A percentile compares a stretch with the other conserved stretches of the same genome.
These are phyloP conservation scores for Macrocybe sp. DNA, from an alignment of 1,284 basidiomycete species.

Conservation along the genomic window DNA sequence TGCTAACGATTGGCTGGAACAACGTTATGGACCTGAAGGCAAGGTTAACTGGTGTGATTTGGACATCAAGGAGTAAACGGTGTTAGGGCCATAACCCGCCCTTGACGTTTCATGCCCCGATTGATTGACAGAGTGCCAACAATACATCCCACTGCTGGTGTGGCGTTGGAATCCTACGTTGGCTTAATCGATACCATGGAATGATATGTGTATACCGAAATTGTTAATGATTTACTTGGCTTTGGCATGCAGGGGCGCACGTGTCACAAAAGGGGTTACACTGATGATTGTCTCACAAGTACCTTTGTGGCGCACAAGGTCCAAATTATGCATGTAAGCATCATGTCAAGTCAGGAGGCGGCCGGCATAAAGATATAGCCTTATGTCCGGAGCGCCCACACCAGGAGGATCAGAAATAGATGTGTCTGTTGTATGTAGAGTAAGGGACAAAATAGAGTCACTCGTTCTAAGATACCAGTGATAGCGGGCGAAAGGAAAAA, in stretches of 20 bases:
- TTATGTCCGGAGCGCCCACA: neutral
- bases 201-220: no score
- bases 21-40: conserved; percentile 67
- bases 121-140: conserved; percentile 5
- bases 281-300: conserved; percentile 1
- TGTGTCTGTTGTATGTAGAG: conserved; percentile 16
- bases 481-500: no score
- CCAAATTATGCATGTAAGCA: neutral
- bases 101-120: neutral
- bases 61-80: conserved; percentile 11
- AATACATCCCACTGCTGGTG: neutral
- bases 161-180: no score
- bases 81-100: conserved; percentile 3
- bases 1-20: conserved; percentile 80
- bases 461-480: neutral
- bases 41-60: conserved; percentile 75
- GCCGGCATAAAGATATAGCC: conserved; percentile 1
- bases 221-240: neutral
- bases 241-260: neutral
- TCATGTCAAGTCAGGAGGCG: neutral
- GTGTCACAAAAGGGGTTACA: conserved; percentile 1
- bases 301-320: neutral
- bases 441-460: conserved; percentile 23
- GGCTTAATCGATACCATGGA: no score
- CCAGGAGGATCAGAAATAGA: neutral